A percentile compares a stretch with the other conserved stretches of the same genome.
Conservation (phyloP, 2,329 filamentous ascomycete genomes). For the Penicillium sp. region DNA sequence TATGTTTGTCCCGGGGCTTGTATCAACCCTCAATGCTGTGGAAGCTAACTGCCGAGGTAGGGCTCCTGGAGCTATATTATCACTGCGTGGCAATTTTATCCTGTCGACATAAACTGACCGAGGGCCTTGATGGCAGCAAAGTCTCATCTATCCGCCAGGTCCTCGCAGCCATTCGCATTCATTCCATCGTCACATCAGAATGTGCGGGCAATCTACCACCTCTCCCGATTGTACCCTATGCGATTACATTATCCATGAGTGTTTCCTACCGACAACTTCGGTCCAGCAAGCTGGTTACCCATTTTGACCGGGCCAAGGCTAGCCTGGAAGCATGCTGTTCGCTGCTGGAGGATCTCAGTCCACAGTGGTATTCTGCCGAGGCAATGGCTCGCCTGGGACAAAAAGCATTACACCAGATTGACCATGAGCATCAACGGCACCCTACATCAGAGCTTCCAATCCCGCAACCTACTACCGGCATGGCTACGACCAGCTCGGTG, state of each 20-base stretch:
- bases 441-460: neutral
- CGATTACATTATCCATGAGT: conserved; percentile 52
- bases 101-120: conserved; percentile 44
- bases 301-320: conserved; percentile 34
- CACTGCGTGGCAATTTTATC: conserved; percentile 55
- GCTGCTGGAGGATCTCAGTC: conserved; percentile 33
- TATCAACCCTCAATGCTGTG: neutral
- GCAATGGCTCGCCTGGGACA: conserved; percentile 40
- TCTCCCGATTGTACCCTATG: conserved; percentile 54
- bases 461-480: neutral
- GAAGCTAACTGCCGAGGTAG: conserved; percentile 24
- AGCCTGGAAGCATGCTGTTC: conserved; percentile 36
- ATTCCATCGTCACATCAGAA: conserved; percentile 49
- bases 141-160: conserved; percentile 53
- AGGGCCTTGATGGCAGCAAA: conserved; percentile 43
- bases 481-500: neutral
- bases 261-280: conserved; percentile 56
- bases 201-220: conserved; percentile 47
- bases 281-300: conserved; percentile 45
- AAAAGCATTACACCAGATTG: conserved; percentile 35
- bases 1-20: conserved; percentile 7
- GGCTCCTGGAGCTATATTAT: conserved; percentile 54
- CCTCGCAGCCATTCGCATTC: conserved; percentile 53
- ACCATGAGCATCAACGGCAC: conserved; percentile 18
- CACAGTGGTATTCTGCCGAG: conserved; percentile 40